Percentiles rank a stretch among this genome's conserved stretches.
phyloP scores from a whole-genome alignment of 257 asterid species.

The Ocimum tenuiflorum region DNA sequence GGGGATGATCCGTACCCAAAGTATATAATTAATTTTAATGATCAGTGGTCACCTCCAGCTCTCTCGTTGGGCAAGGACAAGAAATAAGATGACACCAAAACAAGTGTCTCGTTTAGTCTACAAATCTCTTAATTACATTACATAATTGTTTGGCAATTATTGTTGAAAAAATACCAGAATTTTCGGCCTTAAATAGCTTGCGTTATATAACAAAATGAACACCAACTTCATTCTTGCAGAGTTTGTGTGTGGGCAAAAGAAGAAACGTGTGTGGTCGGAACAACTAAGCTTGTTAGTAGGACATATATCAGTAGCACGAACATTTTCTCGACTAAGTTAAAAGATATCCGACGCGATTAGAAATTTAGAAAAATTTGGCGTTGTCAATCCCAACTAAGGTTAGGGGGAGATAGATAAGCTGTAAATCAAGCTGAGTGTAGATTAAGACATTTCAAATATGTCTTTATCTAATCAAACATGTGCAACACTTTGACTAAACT shows the following conservation, averaged over 20 bases:
- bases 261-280: no score
- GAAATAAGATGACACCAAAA: no score
- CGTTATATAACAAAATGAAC: neutral
- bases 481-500: constrained; percentile 45
- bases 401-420: neutral
- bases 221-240: neutral
- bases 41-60: no score
- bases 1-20: neutral
- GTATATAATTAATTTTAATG: no score
- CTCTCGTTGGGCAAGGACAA: no score
- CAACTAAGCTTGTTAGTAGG: neutral
- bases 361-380: no score
- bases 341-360: no score
- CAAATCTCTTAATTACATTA: neutral
- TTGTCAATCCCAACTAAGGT: no score
- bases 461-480: constrained; percentile 49
- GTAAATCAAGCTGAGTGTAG: neutral
- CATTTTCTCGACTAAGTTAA: no score
- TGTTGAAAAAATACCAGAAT: neutral
- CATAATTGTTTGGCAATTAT: neutral
- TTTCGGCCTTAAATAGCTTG: neutral
- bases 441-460: constrained; percentile 38
- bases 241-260: neutral
- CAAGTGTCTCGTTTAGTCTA: neutral
- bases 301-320: no score